Evolutionary conservation across 2,329 filamentous ascomycete genomes (phyloP), one percentile per base, ranked within the genome.

Genomic region (Berkeleyomyces basicola): DNA sequence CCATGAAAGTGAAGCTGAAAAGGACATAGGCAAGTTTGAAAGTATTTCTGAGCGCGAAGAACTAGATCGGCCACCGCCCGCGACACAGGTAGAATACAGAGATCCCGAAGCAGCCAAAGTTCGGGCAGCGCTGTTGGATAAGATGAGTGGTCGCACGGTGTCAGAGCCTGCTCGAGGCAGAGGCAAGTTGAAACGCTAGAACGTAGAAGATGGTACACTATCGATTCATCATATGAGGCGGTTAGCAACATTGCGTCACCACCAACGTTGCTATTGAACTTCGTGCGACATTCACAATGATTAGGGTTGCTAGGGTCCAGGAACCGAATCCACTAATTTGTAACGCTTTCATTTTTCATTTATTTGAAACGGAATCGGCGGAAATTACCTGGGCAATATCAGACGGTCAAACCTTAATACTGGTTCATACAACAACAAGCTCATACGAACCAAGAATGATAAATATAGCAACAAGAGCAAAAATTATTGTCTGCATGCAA

Each of bases 61-160:
- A 14, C 5, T 14, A 3, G 16, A 37, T 4, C 14, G 33, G 11
- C 33, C 70, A 5, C 78, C 76, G 5, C 73, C 75, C 0, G 71
- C 76, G 1, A 82, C 80, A 6, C 80, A 83, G 69, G 71, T 83
- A 2, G 75, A 75, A 64, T 83, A 82, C 63, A 73, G 76, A 3
- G 78, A 82, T 63, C 76, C 78, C 0, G 75, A 79, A 16, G 79
- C 78, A 2, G 71, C 74, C 65, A 70, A 72, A 64, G 72, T 72
- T 60, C 77, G 75, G 67, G 74, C 72, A 39, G 70, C 72, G 65
- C 67, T 80, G 16, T 74, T 79, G 72, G 75, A 69, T 60, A 75
- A 74, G 66, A 77, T 80, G 72, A 59, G 44, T n/a, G 51, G 51
- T 9, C 51, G 51, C n/a, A 11, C 51, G 23, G 7, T 37, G 36